Base-by-base conservation (phyloP, 768 basidiomycete genomes). In the Auricularia auricula-judae region DNA sequence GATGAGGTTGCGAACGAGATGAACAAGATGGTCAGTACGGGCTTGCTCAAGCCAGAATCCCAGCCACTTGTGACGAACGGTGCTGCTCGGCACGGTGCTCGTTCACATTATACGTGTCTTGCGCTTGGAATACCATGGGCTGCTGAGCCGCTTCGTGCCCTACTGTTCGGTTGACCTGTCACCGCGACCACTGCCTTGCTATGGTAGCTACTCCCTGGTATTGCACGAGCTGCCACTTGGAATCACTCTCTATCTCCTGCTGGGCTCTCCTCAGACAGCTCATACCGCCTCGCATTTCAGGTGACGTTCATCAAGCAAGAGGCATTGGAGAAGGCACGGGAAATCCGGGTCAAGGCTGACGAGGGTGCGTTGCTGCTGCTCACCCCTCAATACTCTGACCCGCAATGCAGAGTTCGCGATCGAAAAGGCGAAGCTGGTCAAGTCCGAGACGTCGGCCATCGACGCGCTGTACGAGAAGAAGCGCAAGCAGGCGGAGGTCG, bases 241-340 rank as follows among this genome's bases (percentile, higher is more conserved):
- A 29, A 29, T 2, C 29, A 29, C 29, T 29, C 29, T 29, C 29
- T 29, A 29, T 29, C 29, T 29, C 29, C 51, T 47, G 34, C 44
- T 53, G 44, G 65, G 66, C 53, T 34, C 18, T 39, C 44, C 64
- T 4, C 42, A 21, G 36, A 44, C 23, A 42, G 56, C 47, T 60
- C 4, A 3, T 64, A 65, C 36, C 16, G 67, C 12, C 10, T 42
- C 2, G 43, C 33, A 56, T 36, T 51, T 36, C 74, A 96, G 95
- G 92, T 96, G 59, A 88, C 93, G 63, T 98, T 98, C 81, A 98
- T 98, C 83, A 96, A 92, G 77, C 97, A 98, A 73, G 97, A 99
- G 76, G 96, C 96, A 3, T 76, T 91, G 68, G 96, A 99, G 80
- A 99, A 99, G 78, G 95, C 93, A 1, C 81, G 97, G 7, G 97